Percentiles rank a stretch among this genome's conserved stretches.
Conservation (phyloP, 805 yeast genomes). For the Schwanniomyces occidentalis region DNA sequence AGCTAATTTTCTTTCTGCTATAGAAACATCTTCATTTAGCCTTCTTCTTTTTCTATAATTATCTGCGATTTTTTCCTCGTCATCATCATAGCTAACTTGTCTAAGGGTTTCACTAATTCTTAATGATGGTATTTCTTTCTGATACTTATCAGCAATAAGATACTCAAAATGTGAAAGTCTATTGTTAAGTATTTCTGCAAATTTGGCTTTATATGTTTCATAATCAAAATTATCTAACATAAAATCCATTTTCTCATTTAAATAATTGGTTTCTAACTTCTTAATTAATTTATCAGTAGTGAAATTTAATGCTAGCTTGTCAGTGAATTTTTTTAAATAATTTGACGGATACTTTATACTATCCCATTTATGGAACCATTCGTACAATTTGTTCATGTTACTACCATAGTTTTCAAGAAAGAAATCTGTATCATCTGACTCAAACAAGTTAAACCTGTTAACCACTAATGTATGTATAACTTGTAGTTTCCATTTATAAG, state of each 20-base stretch:
- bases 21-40: conserved; percentile 35
- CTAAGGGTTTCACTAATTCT: conserved; percentile 28
- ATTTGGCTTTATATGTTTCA: conserved; percentile 25
- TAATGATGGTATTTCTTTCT: conserved; percentile 18
- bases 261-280: conserved; percentile 18
- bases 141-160: conserved; percentile 12
- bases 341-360: conserved; percentile 13
- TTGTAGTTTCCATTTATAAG: conserved; percentile 33
- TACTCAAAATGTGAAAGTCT: conserved; percentile 22
- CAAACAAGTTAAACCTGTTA: conserved; percentile 27
- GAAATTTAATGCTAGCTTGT: conserved; percentile 15
- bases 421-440: conserved; percentile 15
- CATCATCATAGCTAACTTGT: conserved; percentile 32
- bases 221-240: conserved; percentile 18
- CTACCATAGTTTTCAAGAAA: conserved; percentile 28
- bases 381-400: conserved; percentile 21
- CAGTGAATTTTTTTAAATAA: conserved; percentile 20
- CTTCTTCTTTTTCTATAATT: conserved; percentile 31
- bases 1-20: conserved; percentile 31
- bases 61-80: conserved; percentile 33
- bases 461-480: conserved; percentile 29
- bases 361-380: conserved; percentile 31
- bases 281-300: conserved; percentile 26
- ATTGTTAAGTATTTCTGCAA: conserved; percentile 27
- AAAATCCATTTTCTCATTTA: conserved; percentile 2